Percentiles rank a stretch among this genome's conserved stretches.
phyloP scores from a whole-genome alignment of 805 yeast genomes.

The Yarrowia yakushimensis region DNA sequence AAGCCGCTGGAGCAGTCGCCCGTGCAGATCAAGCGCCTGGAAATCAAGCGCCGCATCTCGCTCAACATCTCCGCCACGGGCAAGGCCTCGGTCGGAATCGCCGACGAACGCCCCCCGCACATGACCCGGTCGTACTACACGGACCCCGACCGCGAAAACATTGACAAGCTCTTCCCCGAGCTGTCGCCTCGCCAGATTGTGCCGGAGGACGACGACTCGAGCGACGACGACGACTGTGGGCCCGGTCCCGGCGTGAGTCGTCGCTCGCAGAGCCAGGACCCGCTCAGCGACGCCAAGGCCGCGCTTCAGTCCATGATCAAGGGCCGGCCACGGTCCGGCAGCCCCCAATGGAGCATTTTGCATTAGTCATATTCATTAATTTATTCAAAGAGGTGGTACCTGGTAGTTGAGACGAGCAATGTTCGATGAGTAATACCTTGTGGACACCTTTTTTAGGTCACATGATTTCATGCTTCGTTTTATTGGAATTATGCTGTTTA shows the following conservation, averaged over 20 bases:
- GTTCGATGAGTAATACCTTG: no score
- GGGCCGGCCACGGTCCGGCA: slow-evolving; percentile 2
- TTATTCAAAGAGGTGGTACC: no score
- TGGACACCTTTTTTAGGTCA: no score
- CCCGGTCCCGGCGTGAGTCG: no score
- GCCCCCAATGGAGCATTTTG: background rate
- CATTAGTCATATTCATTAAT: slow-evolving; percentile 7
- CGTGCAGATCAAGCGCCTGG: slow-evolving; percentile 14
- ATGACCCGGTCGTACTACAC: slow-evolving; percentile 6
- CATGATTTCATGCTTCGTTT: no score
- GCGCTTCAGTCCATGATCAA: slow-evolving; percentile 14
- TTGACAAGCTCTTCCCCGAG: slow-evolving; percentile 23
- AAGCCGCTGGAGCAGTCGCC: slow-evolving; percentile 20
- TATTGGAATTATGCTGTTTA: no score
- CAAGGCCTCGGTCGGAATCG: slow-evolving; percentile 9
- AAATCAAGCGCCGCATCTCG: slow-evolving; percentile 10
- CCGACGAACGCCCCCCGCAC: background rate
- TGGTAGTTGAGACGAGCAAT: no score
- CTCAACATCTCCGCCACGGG: slow-evolving; percentile 18
- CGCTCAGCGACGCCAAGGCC: slow-evolving; percentile 20
- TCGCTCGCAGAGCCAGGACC: background rate
- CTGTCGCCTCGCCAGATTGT: slow-evolving; percentile 19
- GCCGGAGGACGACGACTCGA: background rate
- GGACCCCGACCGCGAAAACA: slow-evolving; percentile 8
- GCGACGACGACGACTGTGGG: background rate